phyloP scores from a whole-genome alignment of 176 grass and related monocot species.

The barley (Hordeum vulgare) region MorexV3_pseudomolecules_assembly NC_058523.1:335277115-335277614 shows the following conservation, averaged over 20 bases:
- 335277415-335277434: neutral
- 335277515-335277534: neutral
- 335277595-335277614: neutral
- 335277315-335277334: neutral
- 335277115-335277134: conserved; percentile 66
- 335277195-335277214: conserved; percentile 67
- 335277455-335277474: neutral
- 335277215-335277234: conserved; percentile 81
- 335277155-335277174: conserved; percentile 49
- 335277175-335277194: conserved; percentile 91
- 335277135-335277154: conserved; percentile 60
- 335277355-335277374: neutral
- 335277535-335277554: neutral
- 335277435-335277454: conserved; percentile 1
- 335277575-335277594: neutral
- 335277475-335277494: neutral
- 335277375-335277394: neutral
- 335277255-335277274: conserved; percentile 55
- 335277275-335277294: conserved; percentile 50
- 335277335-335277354: neutral
- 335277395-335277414: neutral
- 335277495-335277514: neutral
- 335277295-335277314: conserved; percentile 58
- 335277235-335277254: conserved; percentile 58
- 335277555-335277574: neutral